Evolutionary conservation across 78 protist genomes (phyloP).

Genomic region (Dictyostelium intermedium): DNA sequence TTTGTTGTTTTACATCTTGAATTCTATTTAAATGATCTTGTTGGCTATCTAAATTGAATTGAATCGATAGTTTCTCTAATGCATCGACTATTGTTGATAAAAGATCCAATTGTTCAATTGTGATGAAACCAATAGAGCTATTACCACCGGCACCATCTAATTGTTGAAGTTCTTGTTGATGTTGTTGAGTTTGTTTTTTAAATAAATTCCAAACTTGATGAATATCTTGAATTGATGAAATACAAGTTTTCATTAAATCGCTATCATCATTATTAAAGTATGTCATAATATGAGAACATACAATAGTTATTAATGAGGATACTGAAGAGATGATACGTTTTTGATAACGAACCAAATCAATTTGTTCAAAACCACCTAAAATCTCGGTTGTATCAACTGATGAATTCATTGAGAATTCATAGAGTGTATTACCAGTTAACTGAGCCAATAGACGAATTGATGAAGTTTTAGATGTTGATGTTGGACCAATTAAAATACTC

Average conservation of each 20-base stretch:
- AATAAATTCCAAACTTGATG: constrained; percentile 58
- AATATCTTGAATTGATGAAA: constrained; percentile 41
- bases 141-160: background rate
- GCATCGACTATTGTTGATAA: constrained; percentile 30
- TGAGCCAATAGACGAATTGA: constrained; percentile 89
- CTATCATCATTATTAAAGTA: background rate
- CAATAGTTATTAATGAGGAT: background rate
- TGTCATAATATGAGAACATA: background rate
- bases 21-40: background rate
- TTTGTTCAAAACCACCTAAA: constrained; percentile 94
- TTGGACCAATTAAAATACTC: constrained; percentile 90
- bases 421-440: constrained; percentile 85
- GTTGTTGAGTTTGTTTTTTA: background rate
- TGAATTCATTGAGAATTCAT: constrained; percentile 90
- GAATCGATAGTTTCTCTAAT: constrained; percentile 17
- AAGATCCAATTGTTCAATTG: constrained; percentile 26
- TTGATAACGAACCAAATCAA: constrained; percentile 83
- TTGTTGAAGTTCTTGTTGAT: background rate
- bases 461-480: constrained; percentile 93
- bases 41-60: background rate
- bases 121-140: background rate
- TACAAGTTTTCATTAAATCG: background rate
- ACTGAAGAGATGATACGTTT: constrained; percentile 3
- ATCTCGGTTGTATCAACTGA: constrained; percentile 93
- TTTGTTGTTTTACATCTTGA: background rate